Evolutionary conservation across 805 yeast genomes (phyloP).

Genomic region (Saccharomyces mikatae): DNA sequence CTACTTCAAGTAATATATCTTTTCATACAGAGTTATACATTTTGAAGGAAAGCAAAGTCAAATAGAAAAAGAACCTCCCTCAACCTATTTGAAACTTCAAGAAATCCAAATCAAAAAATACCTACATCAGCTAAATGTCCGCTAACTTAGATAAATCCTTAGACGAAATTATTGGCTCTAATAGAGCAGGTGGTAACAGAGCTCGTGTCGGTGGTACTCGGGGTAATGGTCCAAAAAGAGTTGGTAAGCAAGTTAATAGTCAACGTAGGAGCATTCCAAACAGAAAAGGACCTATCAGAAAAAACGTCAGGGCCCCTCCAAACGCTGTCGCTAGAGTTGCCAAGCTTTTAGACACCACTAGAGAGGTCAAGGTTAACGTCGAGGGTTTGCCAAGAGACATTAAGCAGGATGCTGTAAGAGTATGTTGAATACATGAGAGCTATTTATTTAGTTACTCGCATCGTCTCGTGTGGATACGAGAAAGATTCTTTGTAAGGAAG

Average conservation of each 20-base stretch:
- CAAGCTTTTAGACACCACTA: slow-evolving; percentile 39
- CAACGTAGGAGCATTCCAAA: slow-evolving; percentile 21
- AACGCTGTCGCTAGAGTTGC: slow-evolving; percentile 31
- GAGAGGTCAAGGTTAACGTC: slow-evolving; percentile 77
- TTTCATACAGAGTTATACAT: too few species aligned
- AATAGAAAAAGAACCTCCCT: slow-evolving; percentile 2
- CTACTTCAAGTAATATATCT: not conserved
- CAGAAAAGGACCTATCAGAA: slow-evolving; percentile 10
- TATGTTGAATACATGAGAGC: slow-evolving; percentile 42
- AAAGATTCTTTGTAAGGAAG: not conserved
- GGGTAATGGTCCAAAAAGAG: slow-evolving; percentile 30
- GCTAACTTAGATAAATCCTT: slow-evolving; percentile 83
- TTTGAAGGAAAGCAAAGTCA: not conserved
- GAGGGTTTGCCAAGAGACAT: slow-evolving; percentile 82
- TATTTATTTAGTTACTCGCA: not conserved
- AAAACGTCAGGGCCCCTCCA: slow-evolving; percentile 22
- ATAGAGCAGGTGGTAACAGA: slow-evolving; percentile 27
- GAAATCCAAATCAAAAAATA: not conserved
- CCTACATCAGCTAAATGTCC: slow-evolving; percentile 43
- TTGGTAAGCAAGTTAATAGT: slow-evolving; percentile 26
- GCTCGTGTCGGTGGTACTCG: slow-evolving; percentile 25
- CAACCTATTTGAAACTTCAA: not conserved
- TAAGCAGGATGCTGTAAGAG: slow-evolving; percentile 75
- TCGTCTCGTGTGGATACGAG: slow-evolving; percentile 9
- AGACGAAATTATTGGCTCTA: slow-evolving; percentile 83